Conservation (phyloP, 352 stramenopile genomes). For the Phytophthora fragariae region DNA sequence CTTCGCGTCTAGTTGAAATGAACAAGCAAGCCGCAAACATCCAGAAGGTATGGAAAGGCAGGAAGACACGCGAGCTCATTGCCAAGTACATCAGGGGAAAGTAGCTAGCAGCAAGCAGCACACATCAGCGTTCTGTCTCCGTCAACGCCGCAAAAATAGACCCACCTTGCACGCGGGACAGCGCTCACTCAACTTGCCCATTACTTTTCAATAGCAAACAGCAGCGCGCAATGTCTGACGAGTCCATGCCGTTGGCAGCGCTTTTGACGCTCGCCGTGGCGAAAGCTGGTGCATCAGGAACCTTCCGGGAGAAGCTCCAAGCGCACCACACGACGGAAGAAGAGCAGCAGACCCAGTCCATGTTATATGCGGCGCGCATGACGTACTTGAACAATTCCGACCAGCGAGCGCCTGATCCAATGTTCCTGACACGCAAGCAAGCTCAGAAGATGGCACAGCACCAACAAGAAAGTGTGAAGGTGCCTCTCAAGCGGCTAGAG, state of each 20-base stretch:
- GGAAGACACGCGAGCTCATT: slow-evolving; percentile 58
- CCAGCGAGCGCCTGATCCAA: slow-evolving; percentile 54
- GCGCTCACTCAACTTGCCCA: no score
- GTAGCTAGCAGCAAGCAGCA: background rate
- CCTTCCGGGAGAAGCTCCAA: slow-evolving; percentile 22
- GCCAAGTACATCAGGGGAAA: slow-evolving; percentile 50
- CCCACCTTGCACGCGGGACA: background rate
- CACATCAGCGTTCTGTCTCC: background rate
- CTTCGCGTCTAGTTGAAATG: slow-evolving; percentile 40
- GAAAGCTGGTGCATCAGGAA: slow-evolving; percentile 15
- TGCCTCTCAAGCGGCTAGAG: slow-evolving; percentile 62
- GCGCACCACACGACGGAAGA: slow-evolving; percentile 35
- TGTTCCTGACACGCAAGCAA: slow-evolving; percentile 85
- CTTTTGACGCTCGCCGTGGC: slow-evolving; percentile 30
- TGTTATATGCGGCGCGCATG: slow-evolving; percentile 87
- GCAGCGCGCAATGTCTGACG: slow-evolving; percentile 16
- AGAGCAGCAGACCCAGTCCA: slow-evolving; percentile 63
- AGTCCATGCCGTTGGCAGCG: slow-evolving; percentile 17
- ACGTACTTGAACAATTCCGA: slow-evolving; percentile 71
- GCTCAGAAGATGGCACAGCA: slow-evolving; percentile 71
- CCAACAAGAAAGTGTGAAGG: slow-evolving; percentile 48
- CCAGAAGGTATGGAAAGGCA: slow-evolving; percentile 69
- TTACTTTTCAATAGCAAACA: background rate
- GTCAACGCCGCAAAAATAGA: slow-evolving; percentile 19
- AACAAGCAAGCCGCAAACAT: slow-evolving; percentile 50